These are phyloP conservation scores for Penstemon davidsonii DNA, from an alignment of 257 asterid genomes.

Conservation along the genomic window DNA sequence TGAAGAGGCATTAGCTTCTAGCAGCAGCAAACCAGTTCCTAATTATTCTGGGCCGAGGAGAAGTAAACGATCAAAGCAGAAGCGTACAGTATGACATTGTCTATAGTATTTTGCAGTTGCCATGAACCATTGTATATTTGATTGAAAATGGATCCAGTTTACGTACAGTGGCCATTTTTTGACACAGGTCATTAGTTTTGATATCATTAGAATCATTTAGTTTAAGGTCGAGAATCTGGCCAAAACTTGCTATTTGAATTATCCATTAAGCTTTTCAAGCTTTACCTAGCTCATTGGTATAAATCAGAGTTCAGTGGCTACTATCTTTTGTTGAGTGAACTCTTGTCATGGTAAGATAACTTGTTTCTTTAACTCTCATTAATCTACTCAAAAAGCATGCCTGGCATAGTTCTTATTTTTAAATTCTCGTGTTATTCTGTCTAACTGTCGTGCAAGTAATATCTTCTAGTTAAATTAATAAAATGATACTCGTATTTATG, in stretches of 20 bases:
- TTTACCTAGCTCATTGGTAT: conserved; percentile 27
- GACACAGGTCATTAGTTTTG: conserved; percentile 46
- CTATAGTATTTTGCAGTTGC: conserved; percentile 42
- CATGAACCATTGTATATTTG: conserved; percentile 47
- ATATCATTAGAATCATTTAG: conserved; percentile 20
- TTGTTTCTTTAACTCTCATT: too few species aligned
- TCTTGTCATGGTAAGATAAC: too few species aligned
- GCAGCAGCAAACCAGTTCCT: conserved; percentile 58
- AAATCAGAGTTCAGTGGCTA: background rate
- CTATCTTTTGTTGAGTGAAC: too few species aligned
- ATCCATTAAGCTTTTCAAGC: conserved; percentile 22
- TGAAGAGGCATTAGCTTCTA: conserved; percentile 75
- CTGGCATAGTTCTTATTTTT: too few species aligned
- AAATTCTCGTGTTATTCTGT: too few species aligned
- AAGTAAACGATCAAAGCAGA: conserved; percentile 84
- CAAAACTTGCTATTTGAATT: conserved; percentile 26
- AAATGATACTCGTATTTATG: too few species aligned
- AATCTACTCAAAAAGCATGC: too few species aligned
- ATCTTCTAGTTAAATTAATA: too few species aligned
- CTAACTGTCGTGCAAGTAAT: too few species aligned
- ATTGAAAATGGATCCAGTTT: conserved; percentile 37
- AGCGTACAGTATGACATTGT: conserved; percentile 74
- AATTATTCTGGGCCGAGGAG: conserved; percentile 60
- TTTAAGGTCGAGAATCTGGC: conserved; percentile 30
- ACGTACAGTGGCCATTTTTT: conserved; percentile 54